Evolutionary conservation across 169 alveolate species (phyloP).

Genomic region (Cryptosporidium sp.): DNA sequence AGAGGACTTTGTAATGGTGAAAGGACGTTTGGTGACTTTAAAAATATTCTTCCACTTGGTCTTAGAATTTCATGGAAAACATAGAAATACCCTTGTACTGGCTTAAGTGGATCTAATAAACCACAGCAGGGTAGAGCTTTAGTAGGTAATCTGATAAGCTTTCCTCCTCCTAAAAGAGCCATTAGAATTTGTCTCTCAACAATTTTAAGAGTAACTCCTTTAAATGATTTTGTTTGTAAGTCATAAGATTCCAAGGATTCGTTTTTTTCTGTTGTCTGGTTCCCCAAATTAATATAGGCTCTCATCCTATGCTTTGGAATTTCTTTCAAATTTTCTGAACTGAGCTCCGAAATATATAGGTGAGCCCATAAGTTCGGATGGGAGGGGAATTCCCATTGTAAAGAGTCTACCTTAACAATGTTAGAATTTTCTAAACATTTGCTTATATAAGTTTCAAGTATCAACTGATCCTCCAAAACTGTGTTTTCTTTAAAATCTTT

Average conservation of each 20-base stretch:
- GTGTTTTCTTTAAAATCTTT: neutral
- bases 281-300: conserved; percentile 11
- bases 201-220: conserved; percentile 49
- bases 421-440: conserved; percentile 66
- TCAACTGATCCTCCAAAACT: conserved; percentile 3
- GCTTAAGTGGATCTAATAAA: conserved; percentile 53
- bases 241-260: conserved; percentile 11
- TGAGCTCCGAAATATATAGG: neutral
- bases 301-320: neutral
- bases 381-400: conserved; percentile 73
- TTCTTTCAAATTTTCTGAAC: neutral
- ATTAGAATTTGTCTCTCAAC: conserved; percentile 68
- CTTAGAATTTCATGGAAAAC: conserved; percentile 69
- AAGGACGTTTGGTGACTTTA: conserved; percentile 46
- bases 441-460: conserved; percentile 47
- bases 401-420: neutral
- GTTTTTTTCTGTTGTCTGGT: neutral
- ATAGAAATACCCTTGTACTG: conserved; percentile 68
- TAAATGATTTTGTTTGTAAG: conserved; percentile 8
- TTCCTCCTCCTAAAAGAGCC: conserved; percentile 73
- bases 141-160: conserved; percentile 32
- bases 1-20: conserved; percentile 69
- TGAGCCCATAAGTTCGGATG: conserved; percentile 71
- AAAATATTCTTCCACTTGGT: conserved; percentile 71
- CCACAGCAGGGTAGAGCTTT: conserved; percentile 73